These are phyloP conservation scores for Abelmoschus esculentus DNA, from an alignment of 345 rosid species.

Conservation along the genomic window DNA sequence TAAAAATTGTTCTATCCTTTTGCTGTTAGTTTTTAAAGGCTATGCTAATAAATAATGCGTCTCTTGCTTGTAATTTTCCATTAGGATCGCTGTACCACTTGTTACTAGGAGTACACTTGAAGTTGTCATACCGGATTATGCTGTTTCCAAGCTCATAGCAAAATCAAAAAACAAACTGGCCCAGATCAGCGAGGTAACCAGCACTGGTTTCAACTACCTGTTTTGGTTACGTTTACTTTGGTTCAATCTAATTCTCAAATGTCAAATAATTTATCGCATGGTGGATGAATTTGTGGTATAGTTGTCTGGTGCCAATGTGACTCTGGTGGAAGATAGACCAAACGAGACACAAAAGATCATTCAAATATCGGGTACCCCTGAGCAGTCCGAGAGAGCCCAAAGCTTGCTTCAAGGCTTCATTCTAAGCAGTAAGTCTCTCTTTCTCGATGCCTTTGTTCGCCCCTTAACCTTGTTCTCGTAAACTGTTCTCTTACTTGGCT, in stretches of 20 bases:
- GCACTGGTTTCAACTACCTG: neutral
- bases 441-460: neutral
- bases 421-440: slow-evolving; percentile 69
- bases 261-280: neutral
- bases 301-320: slow-evolving; percentile 92
- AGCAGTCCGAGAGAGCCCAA: slow-evolving; percentile 95
- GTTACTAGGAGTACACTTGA: slow-evolving; percentile 95
- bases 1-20: neutral
- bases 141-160: slow-evolving; percentile 72
- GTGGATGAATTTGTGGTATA: slow-evolving; percentile 19
- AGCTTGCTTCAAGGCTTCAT: slow-evolving; percentile 96
- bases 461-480: neutral
- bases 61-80: slow-evolving; percentile 3
- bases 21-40: neutral
- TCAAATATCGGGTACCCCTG: slow-evolving; percentile 88
- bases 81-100: slow-evolving; percentile 65
- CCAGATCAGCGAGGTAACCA: slow-evolving; percentile 88
- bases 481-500: neutral
- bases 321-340: slow-evolving; percentile 64
- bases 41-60: neutral
- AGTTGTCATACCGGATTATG: slow-evolving; percentile 81
- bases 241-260: neutral
- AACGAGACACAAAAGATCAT: slow-evolving; percentile 64
- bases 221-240: neutral
- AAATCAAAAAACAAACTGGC: slow-evolving; percentile 88